phyloP scores from a whole-genome alignment of 1,139 yeast genomes.

The Debaryomyces subglobosus region DNA sequence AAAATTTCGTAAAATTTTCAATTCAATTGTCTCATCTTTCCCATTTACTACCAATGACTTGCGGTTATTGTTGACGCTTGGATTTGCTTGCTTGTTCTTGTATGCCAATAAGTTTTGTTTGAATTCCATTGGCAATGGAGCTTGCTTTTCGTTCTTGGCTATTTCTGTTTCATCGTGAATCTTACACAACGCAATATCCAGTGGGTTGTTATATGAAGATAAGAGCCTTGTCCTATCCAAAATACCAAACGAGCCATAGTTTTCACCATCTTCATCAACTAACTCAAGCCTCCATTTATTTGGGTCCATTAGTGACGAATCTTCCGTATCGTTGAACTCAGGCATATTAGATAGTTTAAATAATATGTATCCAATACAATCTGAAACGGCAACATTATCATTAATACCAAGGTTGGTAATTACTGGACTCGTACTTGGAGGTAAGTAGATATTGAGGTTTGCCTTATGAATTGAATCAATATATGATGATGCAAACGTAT shows the following conservation, averaged over 20 bases:
- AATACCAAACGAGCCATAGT: conserved; percentile 75
- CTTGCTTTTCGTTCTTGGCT: conserved; percentile 34
- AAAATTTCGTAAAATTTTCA: conserved; percentile 10
- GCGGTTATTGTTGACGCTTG: background rate
- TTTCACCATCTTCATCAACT: conserved; percentile 80
- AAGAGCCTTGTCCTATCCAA: conserved; percentile 58
- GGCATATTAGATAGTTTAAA: conserved; percentile 31
- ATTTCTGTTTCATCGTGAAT: conserved; percentile 42
- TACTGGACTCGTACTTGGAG: conserved; percentile 38
- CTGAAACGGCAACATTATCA: conserved; percentile 55
- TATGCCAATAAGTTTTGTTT: conserved; percentile 22
- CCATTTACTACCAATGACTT: conserved; percentile 6
- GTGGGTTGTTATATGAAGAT: conserved; percentile 62
- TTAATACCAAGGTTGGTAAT: conserved; percentile 40
- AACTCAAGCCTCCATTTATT: conserved; percentile 69
- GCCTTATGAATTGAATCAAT: conserved; percentile 26
- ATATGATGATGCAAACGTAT: conserved; percentile 45
- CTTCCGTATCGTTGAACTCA: conserved; percentile 21
- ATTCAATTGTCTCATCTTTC: conserved; percentile 10
- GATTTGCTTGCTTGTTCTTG: background rate
- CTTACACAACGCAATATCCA: conserved; percentile 61
- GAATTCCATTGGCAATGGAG: conserved; percentile 59
- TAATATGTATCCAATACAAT: conserved; percentile 64
- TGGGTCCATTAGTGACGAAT: conserved; percentile 42
- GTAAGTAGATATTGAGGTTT: conserved; percentile 38